Evolutionary conservation across 805 yeast species (phyloP), one percentile per base, ranked within the genome.

Genomic region (Zygosaccharomyces siamensis): DNA sequence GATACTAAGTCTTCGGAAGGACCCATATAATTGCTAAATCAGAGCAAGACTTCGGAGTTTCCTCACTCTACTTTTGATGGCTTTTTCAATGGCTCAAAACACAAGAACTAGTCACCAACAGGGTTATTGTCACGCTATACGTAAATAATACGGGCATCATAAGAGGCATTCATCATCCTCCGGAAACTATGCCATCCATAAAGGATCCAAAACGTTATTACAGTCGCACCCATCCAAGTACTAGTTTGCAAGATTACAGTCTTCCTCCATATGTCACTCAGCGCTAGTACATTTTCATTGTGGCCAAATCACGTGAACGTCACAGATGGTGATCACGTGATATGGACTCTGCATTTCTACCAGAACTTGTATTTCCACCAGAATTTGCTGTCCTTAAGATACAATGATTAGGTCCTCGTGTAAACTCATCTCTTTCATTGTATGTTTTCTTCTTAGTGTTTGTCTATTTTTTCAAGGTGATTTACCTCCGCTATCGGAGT

Each of bases 71-170:
- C 24, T 39, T 26, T 8, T 38, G 28, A 10, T 41, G 27, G n/a
- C 24, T n/a, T 28, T 30, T 18, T 12, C 28, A 21, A 30, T 18
- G 27, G 23, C 33, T 23, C 5, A 41, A 18, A 7, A 33, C 26
- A 31, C 33, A 18, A 27, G 24, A 16, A 4, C 24, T 18, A 18
- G 18, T 28, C 23, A 41, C 44, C 44, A 28, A 30, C 21, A 20
- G 30, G 44, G 44, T 41, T 30, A 18, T 41, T 28, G 24, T 41
- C 44, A 41, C 36, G 12, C 20, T 12, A 11, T 21, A 41, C 44
- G 44, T 41, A 24, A 11, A 20, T 16, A 24, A 18, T 10, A 12
- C 14, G 11, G 20, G 18, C 6, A 40, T 40, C 33, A 28, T 16
- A 7, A 8, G 20, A 26, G 18, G 32, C 28, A 24, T 3, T 39